phyloP scores from a whole-genome alignment of 1,284 basidiomycete species.

The Rhodofomes roseus region DNA sequence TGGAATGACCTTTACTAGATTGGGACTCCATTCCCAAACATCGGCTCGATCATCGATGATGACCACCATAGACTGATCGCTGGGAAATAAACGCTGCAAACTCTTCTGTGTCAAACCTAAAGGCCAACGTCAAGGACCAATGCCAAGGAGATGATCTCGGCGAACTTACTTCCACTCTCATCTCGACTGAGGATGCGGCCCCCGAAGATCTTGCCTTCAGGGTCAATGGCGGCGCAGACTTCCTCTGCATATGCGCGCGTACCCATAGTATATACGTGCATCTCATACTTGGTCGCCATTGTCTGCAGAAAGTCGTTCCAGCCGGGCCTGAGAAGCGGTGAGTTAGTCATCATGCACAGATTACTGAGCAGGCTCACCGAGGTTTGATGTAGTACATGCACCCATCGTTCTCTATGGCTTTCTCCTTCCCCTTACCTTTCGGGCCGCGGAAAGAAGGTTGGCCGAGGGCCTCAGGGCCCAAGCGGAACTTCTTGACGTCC shows the following conservation, averaged over 20 bases:
- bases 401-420: constrained; percentile 66
- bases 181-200: constrained; percentile 89
- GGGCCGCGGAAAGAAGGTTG: constrained; percentile 34
- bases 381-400: constrained; percentile 98
- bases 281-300: constrained; percentile 83
- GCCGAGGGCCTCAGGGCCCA: constrained; percentile 76
- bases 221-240: constrained; percentile 93
- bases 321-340: constrained; percentile 66
- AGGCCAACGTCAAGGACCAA: neutral
- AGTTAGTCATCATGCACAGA: constrained; percentile 12
- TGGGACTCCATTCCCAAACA: constrained; percentile 96
- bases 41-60: constrained; percentile 98
- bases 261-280: constrained; percentile 99
- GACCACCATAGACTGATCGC: constrained; percentile 98
- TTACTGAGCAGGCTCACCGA: constrained; percentile 49
- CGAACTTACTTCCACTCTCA: constrained; percentile 85
- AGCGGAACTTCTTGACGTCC: constrained; percentile 85
- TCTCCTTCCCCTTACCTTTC: constrained; percentile 58
- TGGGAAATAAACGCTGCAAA: constrained; percentile 88
- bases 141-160: neutral
- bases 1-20: constrained; percentile 94
- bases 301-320: constrained; percentile 73
- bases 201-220: constrained; percentile 82
- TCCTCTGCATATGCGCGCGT: constrained; percentile 95
- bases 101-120: constrained; percentile 87